Conservation (phyloP, 2,329 filamentous ascomycete species). For the Pseudogymnoascus sp. region DNA sequence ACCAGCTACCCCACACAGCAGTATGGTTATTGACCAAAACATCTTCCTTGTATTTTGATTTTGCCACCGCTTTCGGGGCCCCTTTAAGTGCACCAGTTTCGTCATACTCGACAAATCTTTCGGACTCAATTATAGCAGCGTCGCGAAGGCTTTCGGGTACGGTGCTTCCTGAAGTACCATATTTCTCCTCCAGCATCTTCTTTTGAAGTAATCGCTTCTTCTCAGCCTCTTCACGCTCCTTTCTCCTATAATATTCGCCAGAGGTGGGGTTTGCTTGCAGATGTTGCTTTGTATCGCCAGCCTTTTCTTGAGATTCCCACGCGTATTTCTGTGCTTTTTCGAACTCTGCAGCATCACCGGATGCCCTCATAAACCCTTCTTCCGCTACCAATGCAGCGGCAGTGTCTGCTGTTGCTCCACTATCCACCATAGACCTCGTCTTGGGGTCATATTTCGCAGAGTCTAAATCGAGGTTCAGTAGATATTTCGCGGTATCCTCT, state of each 20-base stretch:
- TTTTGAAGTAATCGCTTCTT: constrained; percentile 58
- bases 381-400: constrained; percentile 80
- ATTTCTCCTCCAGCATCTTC: constrained; percentile 69
- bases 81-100: constrained; percentile 85
- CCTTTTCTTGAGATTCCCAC: constrained; percentile 87
- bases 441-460: constrained; percentile 98
- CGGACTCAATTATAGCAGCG: constrained; percentile 67
- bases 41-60: constrained; percentile 89
- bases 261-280: constrained; percentile 94
- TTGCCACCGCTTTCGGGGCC: constrained; percentile 63
- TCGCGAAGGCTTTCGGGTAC: constrained; percentile 56
- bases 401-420: constrained; percentile 69
- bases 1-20: constrained; percentile 95
- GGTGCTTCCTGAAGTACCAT: constrained; percentile 59
- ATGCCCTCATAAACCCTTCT: constrained; percentile 81
- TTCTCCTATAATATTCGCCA: constrained; percentile 75
- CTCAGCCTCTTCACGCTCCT: constrained; percentile 66
- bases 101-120: constrained; percentile 89
- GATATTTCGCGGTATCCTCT: constrained; percentile 95
- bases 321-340: constrained; percentile 83
- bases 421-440: constrained; percentile 82
- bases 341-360: constrained; percentile 88
- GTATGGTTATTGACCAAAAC: constrained; percentile 84
- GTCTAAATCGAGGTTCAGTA: constrained; percentile 89
- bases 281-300: constrained; percentile 72